phyloP scores from a whole-genome alignment of 1,284 basidiomycete genomes.

The Ustilago trichophora region DNA sequence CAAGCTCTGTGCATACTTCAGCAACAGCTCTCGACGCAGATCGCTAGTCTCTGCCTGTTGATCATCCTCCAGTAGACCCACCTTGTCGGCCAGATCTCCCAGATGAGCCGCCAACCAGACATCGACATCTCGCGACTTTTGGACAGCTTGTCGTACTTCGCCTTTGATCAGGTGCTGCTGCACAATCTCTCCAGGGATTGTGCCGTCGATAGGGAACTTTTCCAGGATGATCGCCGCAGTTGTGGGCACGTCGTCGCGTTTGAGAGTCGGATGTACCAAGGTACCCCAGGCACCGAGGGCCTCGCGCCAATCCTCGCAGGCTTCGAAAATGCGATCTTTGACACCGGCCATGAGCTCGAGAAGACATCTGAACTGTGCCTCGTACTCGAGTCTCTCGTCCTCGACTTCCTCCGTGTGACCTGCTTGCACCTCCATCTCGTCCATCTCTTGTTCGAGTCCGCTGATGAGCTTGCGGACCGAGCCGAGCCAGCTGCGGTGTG shows the following conservation, averaged over 20 bases:
- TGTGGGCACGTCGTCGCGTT: slow-evolving; percentile 84
- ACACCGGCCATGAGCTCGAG: slow-evolving; percentile 75
- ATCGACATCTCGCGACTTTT: slow-evolving; percentile 72
- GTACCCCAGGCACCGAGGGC: slow-evolving; percentile 87
- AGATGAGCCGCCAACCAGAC: slow-evolving; percentile 89
- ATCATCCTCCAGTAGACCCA: slow-evolving; percentile 72
- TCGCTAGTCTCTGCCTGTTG: slow-evolving; percentile 7
- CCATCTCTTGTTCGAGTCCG: slow-evolving; percentile 74
- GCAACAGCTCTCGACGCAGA: slow-evolving; percentile 36
- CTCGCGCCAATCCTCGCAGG: slow-evolving; percentile 90
- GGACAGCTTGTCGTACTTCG: slow-evolving; percentile 69
- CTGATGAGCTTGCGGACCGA: slow-evolving; percentile 70
- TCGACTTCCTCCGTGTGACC: slow-evolving; percentile 77
- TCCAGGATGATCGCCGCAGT: slow-evolving; percentile 74
- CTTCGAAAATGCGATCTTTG: slow-evolving; percentile 73
- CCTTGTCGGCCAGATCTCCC: slow-evolving; percentile 78
- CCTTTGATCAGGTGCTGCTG: slow-evolving; percentile 78
- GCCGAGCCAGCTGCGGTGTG: slow-evolving; percentile 57
- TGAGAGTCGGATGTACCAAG: slow-evolving; percentile 81
- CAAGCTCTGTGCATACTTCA: slow-evolving; percentile 57
- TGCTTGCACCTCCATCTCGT: slow-evolving; percentile 74
- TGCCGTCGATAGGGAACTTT: slow-evolving; percentile 74
- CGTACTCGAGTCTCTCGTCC: slow-evolving; percentile 76
- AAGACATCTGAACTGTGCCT: slow-evolving; percentile 68
- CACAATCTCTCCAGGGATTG: slow-evolving; percentile 71